These are phyloP conservation scores for Nannizziopsis barbatae DNA, from an alignment of 2,329 filamentous ascomycete genomes.

Conservation along the genomic window DNA sequence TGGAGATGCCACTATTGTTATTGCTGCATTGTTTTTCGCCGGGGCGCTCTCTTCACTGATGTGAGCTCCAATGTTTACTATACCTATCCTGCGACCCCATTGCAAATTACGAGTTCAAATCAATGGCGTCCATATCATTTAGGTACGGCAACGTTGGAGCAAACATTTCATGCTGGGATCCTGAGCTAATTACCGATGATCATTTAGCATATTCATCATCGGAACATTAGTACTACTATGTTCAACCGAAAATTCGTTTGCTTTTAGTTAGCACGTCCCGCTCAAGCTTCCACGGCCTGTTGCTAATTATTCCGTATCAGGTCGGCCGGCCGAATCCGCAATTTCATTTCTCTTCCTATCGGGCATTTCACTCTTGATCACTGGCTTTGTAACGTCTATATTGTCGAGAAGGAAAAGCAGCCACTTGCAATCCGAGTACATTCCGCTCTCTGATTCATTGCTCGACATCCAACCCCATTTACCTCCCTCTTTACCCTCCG, in stretches of 20 bases:
- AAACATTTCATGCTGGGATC: no score
- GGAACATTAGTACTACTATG: slow-evolving; percentile 1
- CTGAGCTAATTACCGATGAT: background rate
- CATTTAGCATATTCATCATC: slow-evolving; percentile 3
- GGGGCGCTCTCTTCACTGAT: no score
- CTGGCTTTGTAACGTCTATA: slow-evolving; percentile 25
- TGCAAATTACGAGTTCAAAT: no score
- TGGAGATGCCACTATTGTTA: no score
- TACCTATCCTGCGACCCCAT: no score
- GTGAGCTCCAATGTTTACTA: no score
- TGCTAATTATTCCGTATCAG: slow-evolving; percentile 16
- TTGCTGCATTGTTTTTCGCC: no score
- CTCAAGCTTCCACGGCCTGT: background rate
- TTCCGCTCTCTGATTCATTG: slow-evolving; percentile 4
- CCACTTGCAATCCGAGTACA: slow-evolving; percentile 6
- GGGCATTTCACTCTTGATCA: slow-evolving; percentile 29
- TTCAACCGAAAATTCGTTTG: slow-evolving; percentile 21
- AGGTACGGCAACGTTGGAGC: background rate
- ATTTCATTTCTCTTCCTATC: slow-evolving; percentile 33
- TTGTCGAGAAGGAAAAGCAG: slow-evolving; percentile 14
- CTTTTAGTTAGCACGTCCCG: slow-evolving; percentile 10
- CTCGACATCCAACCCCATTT: background rate
- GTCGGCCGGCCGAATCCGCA: slow-evolving; percentile 37
- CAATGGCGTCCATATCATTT: background rate
- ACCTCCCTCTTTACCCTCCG: background rate